phyloP scores from a whole-genome alignment of 1,284 basidiomycete genomes.

The Heterobasidion parviporum region DNA sequence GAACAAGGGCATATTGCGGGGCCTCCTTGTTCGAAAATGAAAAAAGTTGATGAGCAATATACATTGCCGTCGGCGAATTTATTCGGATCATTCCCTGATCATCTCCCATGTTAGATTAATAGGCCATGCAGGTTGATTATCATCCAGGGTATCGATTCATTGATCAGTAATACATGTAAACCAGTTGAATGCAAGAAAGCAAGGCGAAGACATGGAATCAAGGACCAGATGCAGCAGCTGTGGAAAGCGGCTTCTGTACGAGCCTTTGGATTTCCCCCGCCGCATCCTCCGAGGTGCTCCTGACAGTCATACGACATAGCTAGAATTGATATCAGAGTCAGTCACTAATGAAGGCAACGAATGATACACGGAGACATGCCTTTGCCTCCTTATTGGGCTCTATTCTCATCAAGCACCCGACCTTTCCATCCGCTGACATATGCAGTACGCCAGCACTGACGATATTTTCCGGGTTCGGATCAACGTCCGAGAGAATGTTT shows the following conservation, averaged over 20 bases:
- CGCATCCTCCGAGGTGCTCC: conserved; percentile 92
- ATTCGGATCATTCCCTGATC: not conserved
- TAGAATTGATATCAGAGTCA: conserved; percentile 21
- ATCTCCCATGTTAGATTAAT: conserved; percentile 5
- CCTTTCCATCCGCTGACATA: conserved; percentile 81
- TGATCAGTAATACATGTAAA: not conserved
- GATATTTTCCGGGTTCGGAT: conserved; percentile 82
- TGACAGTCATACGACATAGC: conserved; percentile 90
- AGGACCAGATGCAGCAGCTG: conserved; percentile 5
- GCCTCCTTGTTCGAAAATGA: conserved; percentile 17
- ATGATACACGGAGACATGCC: conserved; percentile 34
- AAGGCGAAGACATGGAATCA: not conserved
- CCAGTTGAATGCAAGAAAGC: not conserved
- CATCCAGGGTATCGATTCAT: conserved; percentile 1
- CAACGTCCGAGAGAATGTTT: conserved; percentile 72
- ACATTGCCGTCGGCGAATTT: not conserved
- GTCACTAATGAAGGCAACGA: not conserved
- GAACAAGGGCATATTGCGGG: conserved; percentile 21
- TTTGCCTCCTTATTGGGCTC: conserved; percentile 96
- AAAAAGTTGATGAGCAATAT: not conserved
- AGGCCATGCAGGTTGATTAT: conserved; percentile 2
- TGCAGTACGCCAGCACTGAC: conserved; percentile 93
- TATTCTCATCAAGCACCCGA: conserved; percentile 87
- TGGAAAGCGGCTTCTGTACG: conserved; percentile 45
- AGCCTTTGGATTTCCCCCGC: conserved; percentile 74